Base-by-base conservation (phyloP, 129 eudicot species). In the Glebionis coronaria region DNA sequence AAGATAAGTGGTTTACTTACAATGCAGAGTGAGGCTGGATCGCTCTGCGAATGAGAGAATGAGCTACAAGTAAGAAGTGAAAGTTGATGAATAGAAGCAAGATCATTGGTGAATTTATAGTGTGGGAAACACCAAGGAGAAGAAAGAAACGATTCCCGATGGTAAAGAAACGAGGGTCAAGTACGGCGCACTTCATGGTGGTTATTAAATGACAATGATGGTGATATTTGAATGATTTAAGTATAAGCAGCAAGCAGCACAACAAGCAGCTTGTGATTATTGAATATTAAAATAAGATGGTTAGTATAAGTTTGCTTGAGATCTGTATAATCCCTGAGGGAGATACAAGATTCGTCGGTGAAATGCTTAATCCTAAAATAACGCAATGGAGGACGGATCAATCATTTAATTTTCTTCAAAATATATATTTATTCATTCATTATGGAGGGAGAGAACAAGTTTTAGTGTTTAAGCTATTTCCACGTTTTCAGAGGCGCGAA, bases 381-480 rank as follows among this genome's bases (percentile, higher is more conserved):
- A 51, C 85, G 91, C 91, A 88, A 78, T 76, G 77, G 73, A 81
- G 85, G 72, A 65, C 94, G 97, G 95, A 82, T 83, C 94, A 54
- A 51, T 21, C 73, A 81, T 78, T 75, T 80, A 84, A 35, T 76
- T 56, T 45, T 35, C 6, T 35, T 35, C 40, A 35, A 35, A 35
- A 35, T 31, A 0, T 31, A 31, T 29, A 29, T 28, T 3, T 28
- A 0, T 31, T 31, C 40, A 35, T 35, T 35, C 55, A 45, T 21
- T 67, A 57, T 65, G 62, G n/a, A 35, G 6, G 40, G 40, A 5
- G 40, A 35, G 5, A 35, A n/a, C n/a, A n/a, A n/a, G n/a, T 35
- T 5, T 60, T 61, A 60, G 65, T 71, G 77, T 69, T 76, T 69
- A 62, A 68, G 71, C 21, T 53, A 42, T 46, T 55, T 65, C 62